These are phyloP conservation scores for Colletotrichum neosansevieriae DNA, from an alignment of 2,329 filamentous ascomycete genomes.

Conservation along the genomic window DNA sequence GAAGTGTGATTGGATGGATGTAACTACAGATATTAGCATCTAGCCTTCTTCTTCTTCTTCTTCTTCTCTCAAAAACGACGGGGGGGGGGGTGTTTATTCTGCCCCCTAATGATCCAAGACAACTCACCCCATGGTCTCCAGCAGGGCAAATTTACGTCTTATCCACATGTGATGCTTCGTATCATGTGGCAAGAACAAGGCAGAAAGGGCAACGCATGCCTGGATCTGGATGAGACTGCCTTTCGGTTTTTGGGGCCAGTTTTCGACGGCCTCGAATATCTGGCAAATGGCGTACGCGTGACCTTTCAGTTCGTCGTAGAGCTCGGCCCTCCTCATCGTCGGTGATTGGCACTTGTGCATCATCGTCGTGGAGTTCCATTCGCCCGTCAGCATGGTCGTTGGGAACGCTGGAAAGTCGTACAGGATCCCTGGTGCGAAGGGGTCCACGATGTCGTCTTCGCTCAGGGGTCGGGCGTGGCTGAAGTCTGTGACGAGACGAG, in stretches of 20 bases:
- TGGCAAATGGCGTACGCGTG: constrained; percentile 80
- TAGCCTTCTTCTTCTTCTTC: no score
- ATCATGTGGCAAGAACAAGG: constrained; percentile 84
- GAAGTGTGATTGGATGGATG: constrained; percentile 81
- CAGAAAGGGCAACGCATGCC: constrained; percentile 79
- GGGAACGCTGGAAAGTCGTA: constrained; percentile 78
- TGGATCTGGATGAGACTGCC: constrained; percentile 81
- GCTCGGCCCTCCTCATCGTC: constrained; percentile 62
- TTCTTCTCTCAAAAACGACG: no score
- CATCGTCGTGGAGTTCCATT: constrained; percentile 82
- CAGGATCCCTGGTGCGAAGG: constrained; percentile 76
- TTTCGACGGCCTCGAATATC: constrained; percentile 82
- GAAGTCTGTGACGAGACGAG: constrained; percentile 74
- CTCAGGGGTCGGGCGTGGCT: constrained; percentile 63
- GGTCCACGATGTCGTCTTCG: constrained; percentile 78
- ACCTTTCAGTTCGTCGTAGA: constrained; percentile 65
- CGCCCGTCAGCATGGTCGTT: constrained; percentile 79
- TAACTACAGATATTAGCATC: constrained; percentile 69
- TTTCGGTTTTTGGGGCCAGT: constrained; percentile 76
- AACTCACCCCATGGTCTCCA: constrained; percentile 84
- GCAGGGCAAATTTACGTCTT: constrained; percentile 79
- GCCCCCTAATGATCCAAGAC: no score
- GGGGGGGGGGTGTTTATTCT: no score
- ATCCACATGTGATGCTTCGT: constrained; percentile 81
- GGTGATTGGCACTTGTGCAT: constrained; percentile 85